A percentile compares a stretch with the other conserved stretches of the same genome.
Evolutionary conservation across 768 basidiomycete species (phyloP).

Genomic region (Leccinum aurantiacum): DNA sequence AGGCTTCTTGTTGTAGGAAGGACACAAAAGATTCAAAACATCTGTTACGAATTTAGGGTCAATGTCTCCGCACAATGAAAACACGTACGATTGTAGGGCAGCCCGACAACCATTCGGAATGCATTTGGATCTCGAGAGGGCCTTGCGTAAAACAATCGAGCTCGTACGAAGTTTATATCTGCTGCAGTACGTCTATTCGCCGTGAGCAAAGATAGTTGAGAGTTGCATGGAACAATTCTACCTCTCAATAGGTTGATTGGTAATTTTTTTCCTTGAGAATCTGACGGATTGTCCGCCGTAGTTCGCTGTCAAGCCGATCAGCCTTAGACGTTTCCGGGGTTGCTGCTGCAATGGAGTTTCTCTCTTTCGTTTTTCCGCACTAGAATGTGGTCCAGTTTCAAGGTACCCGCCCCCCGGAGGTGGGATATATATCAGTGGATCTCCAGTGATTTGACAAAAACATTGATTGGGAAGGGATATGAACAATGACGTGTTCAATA

Average conservation of each 20-base stretch:
- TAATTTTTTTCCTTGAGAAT: constrained; percentile 2
- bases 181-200: constrained; percentile 43
- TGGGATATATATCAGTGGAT: constrained; percentile 53
- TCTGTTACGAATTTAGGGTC: constrained; percentile 43
- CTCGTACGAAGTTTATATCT: constrained; percentile 53
- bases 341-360: constrained; percentile 12
- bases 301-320: constrained; percentile 4
- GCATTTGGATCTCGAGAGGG: constrained; percentile 53
- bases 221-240: background rate
- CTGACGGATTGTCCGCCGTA: constrained; percentile 7
- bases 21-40: constrained; percentile 57
- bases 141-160: constrained; percentile 67
- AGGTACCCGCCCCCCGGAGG: constrained; percentile 16
- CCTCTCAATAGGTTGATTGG: constrained; percentile 23
- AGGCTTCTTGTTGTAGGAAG: constrained; percentile 40
- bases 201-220: background rate
- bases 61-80: background rate
- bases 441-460: constrained; percentile 79
- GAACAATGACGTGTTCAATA: constrained; percentile 75
- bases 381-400: background rate
- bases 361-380: constrained; percentile 26
- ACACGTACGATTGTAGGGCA: constrained; percentile 64
- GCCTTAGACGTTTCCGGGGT: constrained; percentile 31
- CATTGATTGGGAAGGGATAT: constrained; percentile 79
- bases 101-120: constrained; percentile 54